These are phyloP conservation scores for Phyllosticta citribraziliensis DNA, from an alignment of 2,329 filamentous ascomycete genomes.

Conservation along the genomic window DNA sequence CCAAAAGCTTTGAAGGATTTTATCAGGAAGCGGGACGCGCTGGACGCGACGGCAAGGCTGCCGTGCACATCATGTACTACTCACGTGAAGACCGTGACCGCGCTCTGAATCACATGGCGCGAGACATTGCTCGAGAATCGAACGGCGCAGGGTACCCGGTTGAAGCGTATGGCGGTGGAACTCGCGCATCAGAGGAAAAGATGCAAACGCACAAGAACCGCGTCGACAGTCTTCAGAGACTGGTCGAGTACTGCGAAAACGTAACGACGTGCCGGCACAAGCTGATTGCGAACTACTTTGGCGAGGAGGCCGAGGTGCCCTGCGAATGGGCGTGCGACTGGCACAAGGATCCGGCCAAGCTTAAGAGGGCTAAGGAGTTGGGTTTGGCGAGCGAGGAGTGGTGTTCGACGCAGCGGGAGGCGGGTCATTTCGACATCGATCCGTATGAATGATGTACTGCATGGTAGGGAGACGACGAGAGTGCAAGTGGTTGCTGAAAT, in stretches of 20 bases:
- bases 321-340: slow-evolving; percentile 42
- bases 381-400: slow-evolving; percentile 40
- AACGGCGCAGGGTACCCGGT: slow-evolving; percentile 25
- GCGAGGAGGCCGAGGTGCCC: slow-evolving; percentile 15
- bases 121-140: slow-evolving; percentile 38
- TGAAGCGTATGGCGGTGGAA: slow-evolving; percentile 24
- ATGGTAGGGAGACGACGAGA: neutral
- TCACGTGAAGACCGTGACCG: slow-evolving; percentile 77
- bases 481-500: neutral
- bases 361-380: slow-evolving; percentile 35
- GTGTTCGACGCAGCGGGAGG: slow-evolving; percentile 38
- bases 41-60: slow-evolving; percentile 79
- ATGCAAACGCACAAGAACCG: slow-evolving; percentile 24
- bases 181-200: slow-evolving; percentile 14
- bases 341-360: slow-evolving; percentile 33
- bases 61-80: slow-evolving; percentile 84
- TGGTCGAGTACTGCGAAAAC: slow-evolving; percentile 76
- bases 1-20: slow-evolving; percentile 90
- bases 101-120: slow-evolving; percentile 45
- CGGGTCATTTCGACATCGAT: slow-evolving; percentile 17
- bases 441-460: neutral
- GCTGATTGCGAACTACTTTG: slow-evolving; percentile 29
- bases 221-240: slow-evolving; percentile 38
- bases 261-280: slow-evolving; percentile 61
- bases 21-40: slow-evolving; percentile 93